Evolutionary conservation across 805 yeast genomes (phyloP).

Genomic region (Tetrapisispora arboricola): DNA sequence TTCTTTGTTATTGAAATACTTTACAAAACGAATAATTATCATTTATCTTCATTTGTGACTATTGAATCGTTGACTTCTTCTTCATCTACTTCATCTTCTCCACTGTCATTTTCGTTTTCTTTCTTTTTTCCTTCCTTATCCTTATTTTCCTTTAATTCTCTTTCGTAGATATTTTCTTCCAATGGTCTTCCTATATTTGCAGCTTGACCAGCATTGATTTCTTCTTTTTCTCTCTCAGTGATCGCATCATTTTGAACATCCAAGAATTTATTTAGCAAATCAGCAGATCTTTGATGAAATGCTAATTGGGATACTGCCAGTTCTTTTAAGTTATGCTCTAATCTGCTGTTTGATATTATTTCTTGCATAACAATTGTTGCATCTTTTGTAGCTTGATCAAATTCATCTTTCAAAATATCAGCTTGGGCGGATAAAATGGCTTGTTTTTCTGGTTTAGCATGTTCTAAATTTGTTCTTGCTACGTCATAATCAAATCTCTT

Average conservation of each 20-base stretch:
- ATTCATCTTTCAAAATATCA: constrained; percentile 80
- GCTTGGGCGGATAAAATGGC: constrained; percentile 64
- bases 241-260: constrained; percentile 14
- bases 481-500: constrained; percentile 73
- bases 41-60: not conserved
- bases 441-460: constrained; percentile 50
- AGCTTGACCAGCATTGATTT: not conserved
- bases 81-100: not conserved
- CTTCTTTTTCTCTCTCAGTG: not conserved
- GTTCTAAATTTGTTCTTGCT: constrained; percentile 48
- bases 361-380: constrained; percentile 76
- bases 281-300: constrained; percentile 65
- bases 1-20: no score
- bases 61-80: not conserved
- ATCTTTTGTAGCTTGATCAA: constrained; percentile 82
- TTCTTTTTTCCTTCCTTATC: not conserved
- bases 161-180: not conserved
- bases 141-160: not conserved
- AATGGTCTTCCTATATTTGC: not conserved
- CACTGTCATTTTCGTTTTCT: not conserved
- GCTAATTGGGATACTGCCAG: constrained; percentile 71
- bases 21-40: no score
- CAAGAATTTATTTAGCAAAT: constrained; percentile 51
- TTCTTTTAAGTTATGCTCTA: constrained; percentile 56
- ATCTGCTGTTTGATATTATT: constrained; percentile 60